Conservation (phyloP, 2,329 filamentous ascomycete species). For the Pseudocercospora pini-densiflorae region DNA sequence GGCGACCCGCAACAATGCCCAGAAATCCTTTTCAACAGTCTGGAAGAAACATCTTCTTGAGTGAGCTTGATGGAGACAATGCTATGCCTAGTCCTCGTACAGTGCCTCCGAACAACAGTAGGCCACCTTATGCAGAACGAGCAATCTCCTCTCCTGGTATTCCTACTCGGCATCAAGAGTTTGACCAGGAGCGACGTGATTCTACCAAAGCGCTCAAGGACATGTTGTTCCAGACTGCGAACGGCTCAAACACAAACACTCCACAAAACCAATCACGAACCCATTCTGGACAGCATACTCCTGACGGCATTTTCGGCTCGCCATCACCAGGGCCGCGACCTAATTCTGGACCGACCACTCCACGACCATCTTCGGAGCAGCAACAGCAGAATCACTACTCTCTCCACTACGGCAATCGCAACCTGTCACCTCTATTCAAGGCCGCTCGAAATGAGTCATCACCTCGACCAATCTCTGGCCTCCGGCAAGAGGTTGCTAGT, state of each 20-base stretch:
- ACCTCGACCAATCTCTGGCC: slow-evolving; percentile 45
- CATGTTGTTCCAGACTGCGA: slow-evolving; percentile 44
- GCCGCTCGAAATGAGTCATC: slow-evolving; percentile 49
- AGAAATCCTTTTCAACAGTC: slow-evolving; percentile 35
- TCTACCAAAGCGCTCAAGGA: slow-evolving; percentile 51
- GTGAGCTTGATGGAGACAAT: slow-evolving; percentile 67
- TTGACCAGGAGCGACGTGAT: slow-evolving; percentile 57
- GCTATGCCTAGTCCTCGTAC: slow-evolving; percentile 32
- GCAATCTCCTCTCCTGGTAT: slow-evolving; percentile 36
- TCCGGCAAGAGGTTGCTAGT: slow-evolving; percentile 47
- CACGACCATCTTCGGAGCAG: slow-evolving; percentile 30
- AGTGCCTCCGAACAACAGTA: slow-evolving; percentile 28
- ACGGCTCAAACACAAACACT: slow-evolving; percentile 26
- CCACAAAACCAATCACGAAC: slow-evolving; percentile 27
- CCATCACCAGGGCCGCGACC: slow-evolving; percentile 47
- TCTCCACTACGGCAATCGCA: slow-evolving; percentile 51
- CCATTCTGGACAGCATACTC: slow-evolving; percentile 26
- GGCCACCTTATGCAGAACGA: slow-evolving; percentile 35
- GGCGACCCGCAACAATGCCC: slow-evolving; percentile 34
- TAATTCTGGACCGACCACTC: slow-evolving; percentile 35
- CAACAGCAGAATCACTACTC: slow-evolving; percentile 33
- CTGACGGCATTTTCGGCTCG: slow-evolving; percentile 30
- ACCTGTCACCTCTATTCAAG: slow-evolving; percentile 56
- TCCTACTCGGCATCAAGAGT: slow-evolving; percentile 14
- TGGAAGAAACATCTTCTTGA: slow-evolving; percentile 64